Base-by-base conservation (phyloP, 2,329 filamentous ascomycete genomes). In the Emergomyces africanus region DNA sequence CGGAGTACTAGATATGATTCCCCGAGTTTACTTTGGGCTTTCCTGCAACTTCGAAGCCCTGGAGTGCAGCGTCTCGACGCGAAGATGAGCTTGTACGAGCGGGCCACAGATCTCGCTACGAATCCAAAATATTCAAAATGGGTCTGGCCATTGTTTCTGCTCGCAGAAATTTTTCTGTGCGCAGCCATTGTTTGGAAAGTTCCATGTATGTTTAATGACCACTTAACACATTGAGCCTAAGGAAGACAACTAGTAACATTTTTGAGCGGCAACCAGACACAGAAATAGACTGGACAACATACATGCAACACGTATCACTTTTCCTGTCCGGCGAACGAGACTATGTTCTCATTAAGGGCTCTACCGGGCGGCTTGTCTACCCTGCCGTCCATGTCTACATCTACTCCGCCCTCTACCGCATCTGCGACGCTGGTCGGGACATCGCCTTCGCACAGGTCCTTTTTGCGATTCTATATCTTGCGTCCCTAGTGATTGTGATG, bases 221-320 rank as follows among this genome's bases (percentile, higher is more conserved):
- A 53, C 30, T 8, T 37, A 30, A 20, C 30, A 20, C 28, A 35
- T 5, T n/a, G 15, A 35, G 9, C 0, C 14, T 20, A 3, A 12
- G 10, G n/a, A n/a, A n/a, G n/a, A n/a, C n/a, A n/a, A n/a, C n/a
- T n/a, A n/a, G n/a, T n/a, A 30, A 30, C 49, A 20, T 30, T 53
- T 33, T 53, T 53, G 1, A 20, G 37, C 81, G 57, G 55, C 20
- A 25, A 49, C 3, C 65, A 89, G 94, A 99, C 71, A 99, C 94
- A 49, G 94, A 99, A 74, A 99, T 99, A 69, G 94, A 99, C 75
- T 99, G 92, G 92, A 82, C 81, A 61, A 90, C 94, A 0, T 99
- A 99, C 74, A 97, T 99, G 91, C 82, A 96, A 71, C 94, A 99
- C 69, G 80, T 97, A 50, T 75, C 81, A 46, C 85, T 91, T 66